Evolutionary conservation across 192 early-diverging fungal species (phyloP).

Genomic region (Coemansia sp.): DNA sequence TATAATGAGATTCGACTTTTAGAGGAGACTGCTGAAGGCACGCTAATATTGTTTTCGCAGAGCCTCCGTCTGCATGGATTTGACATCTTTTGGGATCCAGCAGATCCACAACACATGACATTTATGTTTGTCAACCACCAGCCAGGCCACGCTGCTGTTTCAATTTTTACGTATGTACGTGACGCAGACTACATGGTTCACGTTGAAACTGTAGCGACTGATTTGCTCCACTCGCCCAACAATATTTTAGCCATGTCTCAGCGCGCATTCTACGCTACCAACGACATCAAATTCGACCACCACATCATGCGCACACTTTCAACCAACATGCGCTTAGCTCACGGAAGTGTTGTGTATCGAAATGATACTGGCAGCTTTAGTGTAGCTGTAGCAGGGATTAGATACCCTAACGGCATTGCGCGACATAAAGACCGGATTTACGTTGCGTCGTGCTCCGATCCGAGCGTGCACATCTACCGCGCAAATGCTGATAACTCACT

Average conservation of each 20-base stretch:
- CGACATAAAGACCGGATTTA: slow-evolving; percentile 32
- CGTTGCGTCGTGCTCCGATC: slow-evolving; percentile 44
- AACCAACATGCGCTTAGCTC: slow-evolving; percentile 22
- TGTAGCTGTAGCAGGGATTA: slow-evolving; percentile 27
- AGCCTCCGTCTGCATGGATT: slow-evolving; percentile 58
- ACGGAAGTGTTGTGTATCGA: slow-evolving; percentile 38
- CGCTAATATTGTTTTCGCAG: slow-evolving; percentile 34
- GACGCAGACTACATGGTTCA: slow-evolving; percentile 51
- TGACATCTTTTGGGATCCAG: slow-evolving; percentile 55
- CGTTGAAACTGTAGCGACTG: slow-evolving; percentile 57
- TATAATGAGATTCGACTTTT: slow-evolving; percentile 25
- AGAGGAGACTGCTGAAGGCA: slow-evolving; percentile 20
- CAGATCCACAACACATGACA: slow-evolving; percentile 42
- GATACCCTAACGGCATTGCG: slow-evolving; percentile 53
- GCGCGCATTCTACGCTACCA: slow-evolving; percentile 62
- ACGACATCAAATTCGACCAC: slow-evolving; percentile 50
- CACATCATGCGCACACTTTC: slow-evolving; percentile 29
- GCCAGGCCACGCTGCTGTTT: slow-evolving; percentile 47
- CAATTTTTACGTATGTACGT: slow-evolving; percentile 47
- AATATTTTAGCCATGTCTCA: slow-evolving; percentile 58
- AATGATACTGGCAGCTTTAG: slow-evolving; percentile 25
- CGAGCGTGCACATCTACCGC: slow-evolving; percentile 36
- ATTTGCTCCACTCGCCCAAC: slow-evolving; percentile 59
- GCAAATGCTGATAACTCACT: slow-evolving; percentile 5
- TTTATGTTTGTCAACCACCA: slow-evolving; percentile 63